Evolutionary conservation across 371 early-diverging fungal species (phyloP), one percentile per base, ranked within the genome.

Genomic region (Syncephalastrum racemosum): DNA sequence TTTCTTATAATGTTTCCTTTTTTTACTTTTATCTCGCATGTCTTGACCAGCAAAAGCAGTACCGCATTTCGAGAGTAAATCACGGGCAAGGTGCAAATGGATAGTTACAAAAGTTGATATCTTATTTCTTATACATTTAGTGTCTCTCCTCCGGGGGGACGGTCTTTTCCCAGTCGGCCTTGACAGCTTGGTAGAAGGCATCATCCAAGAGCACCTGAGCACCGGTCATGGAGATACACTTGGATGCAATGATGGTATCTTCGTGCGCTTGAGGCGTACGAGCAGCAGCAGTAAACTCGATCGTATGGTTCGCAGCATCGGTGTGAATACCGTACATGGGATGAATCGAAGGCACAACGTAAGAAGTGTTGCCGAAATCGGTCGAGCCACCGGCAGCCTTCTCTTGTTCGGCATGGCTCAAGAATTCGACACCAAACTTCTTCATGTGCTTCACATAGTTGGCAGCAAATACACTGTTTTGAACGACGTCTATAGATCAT

Each of bases 341-440:
- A 49, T 85, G 85, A 36, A 79, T 60, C 1, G 63, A 62, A 12
- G 85, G 85, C 39, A 80, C 52, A 27, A 71, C 80, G 18, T 76
- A 70, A 24, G 79, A 76, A n/a, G 82, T 73, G 45, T 92, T 91
- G 52, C 92, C 93, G 80, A 91, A 86, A 59, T 93, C 93, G 1
- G 90, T 89, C 1, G 83, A 81, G 0, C 84, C 90, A 39, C 69
- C 69, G 16, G 64, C 75, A 3, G 70, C 69, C 24, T 67, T 62
- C 43, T 75, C 61, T 55, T 84, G 84, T 3, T 66, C 71, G 2
- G 65, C 59, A 8, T 62, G 64, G 4, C 75, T 42, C 1, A 68
- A 48, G 59, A 80, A 82, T 16, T 64, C 56, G 23, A 80, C 65
- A 15, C 84, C 82, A 15, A 40, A n/a, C 8, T 68, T 67, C 5